Conservation (phyloP, 208 protist species). For the Wallacemonas sp. region DNA sequence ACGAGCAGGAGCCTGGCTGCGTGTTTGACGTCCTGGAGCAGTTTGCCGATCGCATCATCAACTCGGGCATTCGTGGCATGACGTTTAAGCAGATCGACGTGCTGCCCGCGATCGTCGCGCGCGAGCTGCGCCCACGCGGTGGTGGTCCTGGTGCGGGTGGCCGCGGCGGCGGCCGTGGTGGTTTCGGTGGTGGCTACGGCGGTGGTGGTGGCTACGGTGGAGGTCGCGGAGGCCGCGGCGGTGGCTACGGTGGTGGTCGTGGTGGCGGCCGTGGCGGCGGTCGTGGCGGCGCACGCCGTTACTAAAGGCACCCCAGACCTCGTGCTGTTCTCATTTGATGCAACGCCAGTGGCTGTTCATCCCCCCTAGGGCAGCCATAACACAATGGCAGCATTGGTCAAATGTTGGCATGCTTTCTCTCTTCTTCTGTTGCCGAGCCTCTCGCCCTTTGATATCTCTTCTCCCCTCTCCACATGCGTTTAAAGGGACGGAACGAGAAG, state of each 20-base stretch:
- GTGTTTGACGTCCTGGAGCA: constrained; percentile 90
- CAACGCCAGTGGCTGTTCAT: too few relatives aligned
- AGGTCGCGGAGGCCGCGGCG: constrained; percentile 12
- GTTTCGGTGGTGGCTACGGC: constrained; percentile 27
- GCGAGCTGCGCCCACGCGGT: constrained; percentile 61
- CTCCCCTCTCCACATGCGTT: too few relatives aligned
- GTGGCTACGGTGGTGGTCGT: constrained; percentile 22
- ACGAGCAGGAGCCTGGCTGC: constrained; percentile 63
- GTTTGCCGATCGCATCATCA: constrained; percentile 55
- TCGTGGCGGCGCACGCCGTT: constrained; percentile 24
- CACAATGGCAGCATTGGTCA: too few relatives aligned
- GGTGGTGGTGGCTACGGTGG: constrained; percentile 19
- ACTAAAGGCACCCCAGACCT: background rate
- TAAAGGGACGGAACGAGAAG: too few relatives aligned
- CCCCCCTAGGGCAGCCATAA: too few relatives aligned
- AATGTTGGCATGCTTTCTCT: too few relatives aligned
- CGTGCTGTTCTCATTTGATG: too few relatives aligned
- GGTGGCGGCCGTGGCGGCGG: constrained; percentile 23
- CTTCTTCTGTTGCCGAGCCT: too few relatives aligned
- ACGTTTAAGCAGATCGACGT: constrained; percentile 64
- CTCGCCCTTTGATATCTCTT: too few relatives aligned
- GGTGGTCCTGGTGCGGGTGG: constrained; percentile 47
- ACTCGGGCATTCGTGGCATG: constrained; percentile 67
- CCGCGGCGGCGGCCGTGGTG: constrained; percentile 25
- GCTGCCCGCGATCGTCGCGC: constrained; percentile 83